Evolutionary conservation across 306 rosid species (phyloP), one percentile per base, ranked within the genome.

Genomic region (Prunus kanzakura): DNA sequence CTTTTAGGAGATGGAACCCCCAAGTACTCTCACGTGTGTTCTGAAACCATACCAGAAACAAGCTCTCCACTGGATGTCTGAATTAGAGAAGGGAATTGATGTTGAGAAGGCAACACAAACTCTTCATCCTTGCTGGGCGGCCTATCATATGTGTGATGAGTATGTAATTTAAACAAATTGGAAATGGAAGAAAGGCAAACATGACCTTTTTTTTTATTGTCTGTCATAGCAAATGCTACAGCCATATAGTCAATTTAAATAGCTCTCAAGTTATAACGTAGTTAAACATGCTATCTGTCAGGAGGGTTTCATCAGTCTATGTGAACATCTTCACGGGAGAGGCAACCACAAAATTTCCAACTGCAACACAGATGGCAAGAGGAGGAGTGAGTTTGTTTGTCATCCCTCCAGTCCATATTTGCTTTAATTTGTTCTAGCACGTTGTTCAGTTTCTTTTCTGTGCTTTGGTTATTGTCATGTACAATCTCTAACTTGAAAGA

Each of bases 101-200:
- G 84, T 66, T 43, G 92, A 86, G 69, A 83, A 76, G 71, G 93
- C 89, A 35, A 84, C 85, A 72, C 74, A 78, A 50, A 93, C 86
- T 71, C 86, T 91, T 32, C 97, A 93, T 83, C 98, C 97, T 64
- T 93, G 96, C 85, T 93, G 98, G 98, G 83, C 95, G 66, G 91
- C 91, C 64, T 91, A 91, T 84, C 82, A 79, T 32, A 77, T 93
- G 64, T 79, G 90, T 66, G 89, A 91, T 63, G 87, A 86, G 98
- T 93, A 87, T 50, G 96, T 79, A 70, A 64, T 60, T 47, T 54
- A 38, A 69, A 68, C 61, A 19, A 64, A 29, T 74, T 46, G 11
- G 70, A 47, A 71, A n/a, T 8, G 20, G 46, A 72, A 14, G 23
- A 27, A 6, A 4, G 18, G 4, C 78, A 15, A 43, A 46, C 25